A percentile compares a stretch with the other conserved stretches of the same genome.
Evolutionary conservation across 2,329 filamentous ascomycete species (phyloP).

Genomic region (Lasiodiplodia citricola): DNA sequence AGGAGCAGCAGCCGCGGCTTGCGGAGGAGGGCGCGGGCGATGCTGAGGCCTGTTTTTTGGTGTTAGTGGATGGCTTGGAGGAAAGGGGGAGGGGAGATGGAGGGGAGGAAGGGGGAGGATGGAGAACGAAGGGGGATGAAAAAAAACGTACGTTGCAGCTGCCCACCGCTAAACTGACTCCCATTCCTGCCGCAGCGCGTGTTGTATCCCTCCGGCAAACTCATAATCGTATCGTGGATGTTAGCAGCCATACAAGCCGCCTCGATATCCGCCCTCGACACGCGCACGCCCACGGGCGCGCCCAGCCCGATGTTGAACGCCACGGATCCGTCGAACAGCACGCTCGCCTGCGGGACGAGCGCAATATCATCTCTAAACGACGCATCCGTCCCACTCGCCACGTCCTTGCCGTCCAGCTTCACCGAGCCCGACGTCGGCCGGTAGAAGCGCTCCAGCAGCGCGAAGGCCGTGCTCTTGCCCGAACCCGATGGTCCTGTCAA

Average conservation of each 20-base stretch:
- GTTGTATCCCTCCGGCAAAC: slow-evolving; percentile 68
- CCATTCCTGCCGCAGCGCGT: slow-evolving; percentile 55
- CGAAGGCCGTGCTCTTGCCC: slow-evolving; percentile 93
- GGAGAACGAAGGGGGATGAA: too few species aligned
- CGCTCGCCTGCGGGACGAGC: slow-evolving; percentile 54
- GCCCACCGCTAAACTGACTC: slow-evolving; percentile 49
- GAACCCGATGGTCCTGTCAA: slow-evolving; percentile 93
- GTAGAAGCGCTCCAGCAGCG: slow-evolving; percentile 92
- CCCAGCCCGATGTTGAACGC: slow-evolving; percentile 50
- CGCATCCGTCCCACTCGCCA: too few species aligned
- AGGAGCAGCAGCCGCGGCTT: slow-evolving; percentile 48
- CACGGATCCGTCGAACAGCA: slow-evolving; percentile 50
- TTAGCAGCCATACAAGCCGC: slow-evolving; percentile 71
- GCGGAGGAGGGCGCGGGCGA: slow-evolving; percentile 50
- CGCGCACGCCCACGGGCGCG: slow-evolving; percentile 57
- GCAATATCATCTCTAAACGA: slow-evolving; percentile 42
- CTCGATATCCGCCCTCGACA: slow-evolving; percentile 34
- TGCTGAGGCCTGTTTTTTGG: slow-evolving; percentile 36
- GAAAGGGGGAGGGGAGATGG: too few species aligned
- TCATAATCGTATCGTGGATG: slow-evolving; percentile 70
- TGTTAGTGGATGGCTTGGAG: slow-evolving; percentile 32
- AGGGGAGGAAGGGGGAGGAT: too few species aligned
- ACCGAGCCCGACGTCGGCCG: slow-evolving; percentile 82
- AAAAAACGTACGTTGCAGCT: slow-evolving; percentile 28
- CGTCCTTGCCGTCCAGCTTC: slow-evolving; percentile 70